Conservation (phyloP, 2,329 filamentous ascomycete species). For the Bipolaris cookei region DNA sequence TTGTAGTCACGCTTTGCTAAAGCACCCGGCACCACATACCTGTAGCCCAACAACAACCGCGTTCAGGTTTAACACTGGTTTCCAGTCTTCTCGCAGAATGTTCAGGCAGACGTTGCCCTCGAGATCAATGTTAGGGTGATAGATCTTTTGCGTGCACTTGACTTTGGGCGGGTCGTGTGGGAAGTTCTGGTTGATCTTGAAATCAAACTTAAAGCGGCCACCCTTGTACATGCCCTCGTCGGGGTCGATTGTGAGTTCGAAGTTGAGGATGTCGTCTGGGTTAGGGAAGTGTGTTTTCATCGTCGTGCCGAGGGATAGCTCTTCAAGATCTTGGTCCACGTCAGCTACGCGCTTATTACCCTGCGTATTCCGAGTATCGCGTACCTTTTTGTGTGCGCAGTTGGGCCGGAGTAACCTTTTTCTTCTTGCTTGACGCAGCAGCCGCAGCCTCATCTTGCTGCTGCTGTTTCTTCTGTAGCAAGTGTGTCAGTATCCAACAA, state of each 20-base stretch:
- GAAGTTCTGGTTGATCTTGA: constrained; percentile 92
- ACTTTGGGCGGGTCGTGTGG: constrained; percentile 98
- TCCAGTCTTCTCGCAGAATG: constrained; percentile 98
- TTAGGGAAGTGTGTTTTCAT: constrained; percentile 84
- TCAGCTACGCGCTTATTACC: constrained; percentile 14
- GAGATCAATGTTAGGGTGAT: constrained; percentile 97
- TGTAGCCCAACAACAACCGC: constrained; percentile 94
- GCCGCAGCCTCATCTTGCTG: constrained; percentile 93
- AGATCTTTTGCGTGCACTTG: constrained; percentile 96
- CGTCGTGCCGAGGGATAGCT: constrained; percentile 77
- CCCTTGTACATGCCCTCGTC: constrained; percentile 90
- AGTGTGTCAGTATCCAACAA: constrained; percentile 31
- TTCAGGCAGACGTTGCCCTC: constrained; percentile 98
- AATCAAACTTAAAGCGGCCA: constrained; percentile 86
- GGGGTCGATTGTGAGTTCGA: constrained; percentile 79
- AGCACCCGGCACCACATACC: constrained; percentile 55
- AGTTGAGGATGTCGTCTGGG: constrained; percentile 85
- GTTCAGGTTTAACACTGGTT: constrained; percentile 95
- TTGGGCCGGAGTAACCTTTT: constrained; percentile 97
- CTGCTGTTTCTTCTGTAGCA: constrained; percentile 78
- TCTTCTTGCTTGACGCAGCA: constrained; percentile 82
- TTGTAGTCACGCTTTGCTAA: neutral
- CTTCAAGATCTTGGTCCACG: constrained; percentile 70
- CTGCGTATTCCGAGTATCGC: neutral
- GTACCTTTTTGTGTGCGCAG: constrained; percentile 93